These are phyloP conservation scores for Penicillium verhagenii DNA, from an alignment of 495 filamentous ascomycete genomes.

Conservation along the genomic window DNA sequence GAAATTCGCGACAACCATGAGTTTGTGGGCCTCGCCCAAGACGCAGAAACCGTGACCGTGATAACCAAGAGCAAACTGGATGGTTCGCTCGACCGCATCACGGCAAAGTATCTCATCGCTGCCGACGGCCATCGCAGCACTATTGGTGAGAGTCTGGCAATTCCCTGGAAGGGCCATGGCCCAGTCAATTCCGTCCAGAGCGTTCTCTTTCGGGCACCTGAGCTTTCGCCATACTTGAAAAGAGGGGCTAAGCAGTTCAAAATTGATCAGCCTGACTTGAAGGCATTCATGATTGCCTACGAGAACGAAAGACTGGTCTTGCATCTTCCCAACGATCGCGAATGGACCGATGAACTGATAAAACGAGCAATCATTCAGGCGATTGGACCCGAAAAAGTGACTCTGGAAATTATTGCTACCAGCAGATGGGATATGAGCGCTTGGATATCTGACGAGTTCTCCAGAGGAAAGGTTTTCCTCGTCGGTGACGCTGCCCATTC, in stretches of 20 bases:
- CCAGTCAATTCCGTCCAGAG: not conserved
- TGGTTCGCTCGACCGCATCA: not conserved
- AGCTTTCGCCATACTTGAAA: not conserved
- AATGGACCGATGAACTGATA: not conserved
- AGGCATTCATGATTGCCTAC: not conserved
- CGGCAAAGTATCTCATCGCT: not conserved
- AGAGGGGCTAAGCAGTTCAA: not conserved
- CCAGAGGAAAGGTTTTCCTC: not conserved
- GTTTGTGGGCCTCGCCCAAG: not conserved
- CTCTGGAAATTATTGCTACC: not conserved
- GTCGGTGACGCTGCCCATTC: not conserved
- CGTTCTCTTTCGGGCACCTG: not conserved
- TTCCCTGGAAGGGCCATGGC: not conserved
- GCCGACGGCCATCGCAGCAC: not conserved
- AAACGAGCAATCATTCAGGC: not conserved
- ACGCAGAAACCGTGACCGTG: not conserved
- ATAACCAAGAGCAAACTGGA: not conserved
- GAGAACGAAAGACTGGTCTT: not conserved
- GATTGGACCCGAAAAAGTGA: not conserved
- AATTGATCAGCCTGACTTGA: not conserved
- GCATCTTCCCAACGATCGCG: not conserved
- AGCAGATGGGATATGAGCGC: not conserved
- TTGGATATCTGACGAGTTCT: too few relatives aligned
- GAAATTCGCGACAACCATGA: not conserved
- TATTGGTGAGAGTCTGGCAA: not conserved